Evolutionary conservation across 1,139 yeast species (phyloP), one percentile per base, ranked within the genome.

Genomic region (Saccharomyces uvarum): DNA sequence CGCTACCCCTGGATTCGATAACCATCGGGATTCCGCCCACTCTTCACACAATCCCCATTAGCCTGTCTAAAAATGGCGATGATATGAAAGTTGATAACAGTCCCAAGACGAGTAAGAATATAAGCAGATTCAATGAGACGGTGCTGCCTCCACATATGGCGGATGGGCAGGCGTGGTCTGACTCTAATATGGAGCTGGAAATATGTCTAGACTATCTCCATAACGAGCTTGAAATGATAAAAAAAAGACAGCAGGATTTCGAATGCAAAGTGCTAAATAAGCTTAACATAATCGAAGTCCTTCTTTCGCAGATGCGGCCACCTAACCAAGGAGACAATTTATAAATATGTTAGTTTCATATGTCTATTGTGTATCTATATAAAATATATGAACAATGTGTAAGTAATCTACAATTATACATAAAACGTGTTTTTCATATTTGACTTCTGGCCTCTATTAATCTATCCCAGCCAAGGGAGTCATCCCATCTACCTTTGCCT

Each of bases 401-500:
- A 38, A 38, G 21, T 9, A 28, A 9, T 38, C 4, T 19, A 38
- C 44, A 38, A 11, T 38, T 16, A 38, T 38, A 38, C 24, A 38
- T 38, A 38, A 38, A 38, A 3, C 4, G 44, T 9, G 24, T 24
- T 38, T 6, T 46, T 55, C 54, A 65, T 26, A 64, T 28, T 50
- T 61, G 62, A 28, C 52, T 76, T 70, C 84, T 84, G 65, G 86
- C 64, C 33, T 77, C 80, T 56, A 75, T 71, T 54, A 91, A 72
- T 56, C 76, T 77, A 46, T 83, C 81, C 89, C 95, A 90, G 2
- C 90, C 95, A 38, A 80, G 83, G 2, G 87, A 77, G 60, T 80
- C 91, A 64, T 88, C 91, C 96, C 95, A 89, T 65, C 78, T 79
- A 32, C 77, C 75, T 63, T 81, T 86, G 14, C 96, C 97, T 65